Base-by-base conservation (phyloP, 768 basidiomycete genomes). In the Lactifluus subvellereus region DNA sequence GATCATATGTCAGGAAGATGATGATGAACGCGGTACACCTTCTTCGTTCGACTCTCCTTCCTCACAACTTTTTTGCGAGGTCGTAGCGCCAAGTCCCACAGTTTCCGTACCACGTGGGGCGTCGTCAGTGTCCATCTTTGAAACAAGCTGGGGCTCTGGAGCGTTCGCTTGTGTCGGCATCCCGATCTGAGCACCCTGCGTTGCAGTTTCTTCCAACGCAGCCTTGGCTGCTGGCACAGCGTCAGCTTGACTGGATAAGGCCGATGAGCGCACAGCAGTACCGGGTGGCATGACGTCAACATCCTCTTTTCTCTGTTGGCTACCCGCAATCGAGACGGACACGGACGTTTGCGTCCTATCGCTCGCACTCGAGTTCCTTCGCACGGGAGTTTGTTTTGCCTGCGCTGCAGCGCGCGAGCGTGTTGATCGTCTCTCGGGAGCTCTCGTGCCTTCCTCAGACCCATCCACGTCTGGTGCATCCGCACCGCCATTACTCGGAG, bases 351-450 rank as follows among this genome's bases (percentile, higher is more conserved):
- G 67, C 20, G 65, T 68, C 45, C 38, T 66, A 47, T 68, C 67
- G 22, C 67, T 68, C 18, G 65, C 67, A 33, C 67, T 68, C 43
- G 67, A 68, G 48, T 64, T 64, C 55, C 67, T 66, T 43, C 67
- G 54, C 20, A 45, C 57, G 14, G 54, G 32, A 11, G 53, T 11
- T 13, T 58, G 52, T 38, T 60, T 63, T 38, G 52, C 56, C 59
- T 64, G 63, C 8, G 67, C 67, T 6, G 67, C 67, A 13, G 65
- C 65, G 14, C 67, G 60, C 53, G 67, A 62, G 32, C 67, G 65
- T 42, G 67, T 68, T n/a, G 67, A 66, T 18, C 67, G 65, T 20
- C 67, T 58, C 57, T 67, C 67, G 13, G 65, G 65, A 7, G 63
- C 61, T 40, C 51, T 58, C 22, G 35, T 37, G 14, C 62, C 67